Evolutionary conservation across 2,329 filamentous ascomycete genomes (phyloP), one percentile per base, ranked within the genome.

Genomic region (Aspergillus fumigatus): DNA sequence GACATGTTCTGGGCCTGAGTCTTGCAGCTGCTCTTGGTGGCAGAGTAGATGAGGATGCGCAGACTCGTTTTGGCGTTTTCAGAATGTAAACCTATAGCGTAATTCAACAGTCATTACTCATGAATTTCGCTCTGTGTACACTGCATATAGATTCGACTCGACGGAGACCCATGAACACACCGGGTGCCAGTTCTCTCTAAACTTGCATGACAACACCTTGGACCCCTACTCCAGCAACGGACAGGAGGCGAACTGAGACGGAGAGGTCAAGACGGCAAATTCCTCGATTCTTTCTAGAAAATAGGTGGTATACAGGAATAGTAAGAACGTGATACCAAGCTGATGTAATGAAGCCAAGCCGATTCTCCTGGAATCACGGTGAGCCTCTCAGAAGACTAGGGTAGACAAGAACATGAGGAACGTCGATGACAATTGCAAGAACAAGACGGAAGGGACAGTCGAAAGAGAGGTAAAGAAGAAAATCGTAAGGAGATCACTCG

Each of bases 21-120:
- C 73, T 93, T 60, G 82, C 83, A 67, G 88, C 88, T 61, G 87
- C 89, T 7, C 76, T 92, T 71, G 84, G 86, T 43, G 88, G 89
- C 1, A 83, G 81, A 64, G 85, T 85, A 62, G 80, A 85, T 56
- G 64, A 70, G 8, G 79, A 81, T 67, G 79, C 82, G 8, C 83
- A 83, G 50, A 82, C 83, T 59, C 89, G 81, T 70, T 93, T 91
- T 76, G 89, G 89, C 11, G 88, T 93, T 29, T 93, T 93, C 75
- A 83, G 89, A 67, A 93, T 93, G 89, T 93, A 83, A 14, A 67
- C 14, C 21, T 26, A 14, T 38, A 38, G 14, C 32, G 14, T 50
- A 19, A 26, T 49, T 49, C 23, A 29, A 8, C 27, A n/a, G 32
- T 47, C 27, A 19, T 25, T 29, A 25, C 38, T 27, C 21, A 19